Conservation (phyloP, 129 eudicot genomes). For the Helianthus tuberosus region DNA sequence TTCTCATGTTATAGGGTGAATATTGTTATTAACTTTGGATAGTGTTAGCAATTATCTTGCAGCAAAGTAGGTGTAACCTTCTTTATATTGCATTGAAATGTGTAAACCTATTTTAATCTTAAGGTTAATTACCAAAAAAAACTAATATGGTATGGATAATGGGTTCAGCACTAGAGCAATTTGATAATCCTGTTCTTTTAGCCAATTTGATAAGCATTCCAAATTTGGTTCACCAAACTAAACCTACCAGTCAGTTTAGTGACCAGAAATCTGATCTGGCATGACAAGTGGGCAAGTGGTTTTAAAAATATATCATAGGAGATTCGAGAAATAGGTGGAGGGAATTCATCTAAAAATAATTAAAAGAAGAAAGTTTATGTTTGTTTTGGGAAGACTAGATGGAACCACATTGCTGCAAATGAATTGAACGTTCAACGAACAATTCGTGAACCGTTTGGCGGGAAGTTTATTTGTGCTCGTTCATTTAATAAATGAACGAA, state of each 20-base stretch:
- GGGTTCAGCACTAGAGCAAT: constrained; percentile 22
- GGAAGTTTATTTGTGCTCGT: no score
- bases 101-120: not conserved
- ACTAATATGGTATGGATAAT: not conserved
- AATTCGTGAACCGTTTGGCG: no score
- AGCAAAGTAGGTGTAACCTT: not conserved
- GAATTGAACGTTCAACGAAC: no score
- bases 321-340: constrained; percentile 1
- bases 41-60: constrained; percentile 9
- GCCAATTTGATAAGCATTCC: not conserved
- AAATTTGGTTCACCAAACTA: constrained; percentile 13
- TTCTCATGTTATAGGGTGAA: constrained; percentile 3
- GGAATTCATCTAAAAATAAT: not conserved
- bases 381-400: not conserved
- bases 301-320: constrained; percentile 4
- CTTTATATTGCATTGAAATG: constrained; percentile 3
- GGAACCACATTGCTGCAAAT: not conserved
- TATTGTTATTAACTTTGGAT: constrained; percentile 14
- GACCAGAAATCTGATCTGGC: constrained; percentile 10
- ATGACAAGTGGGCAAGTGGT: not conserved
- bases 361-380: not conserved
- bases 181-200: constrained; percentile 11
- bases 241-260: constrained; percentile 12
- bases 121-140: constrained; percentile 3
- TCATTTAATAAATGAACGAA: no score